Percentiles rank a stretch among this genome's conserved stretches.
These are phyloP conservation scores for Ophiostoma sp. DNA, from an alignment of 2,329 filamentous ascomycete species.

Conservation along the genomic window DNA sequence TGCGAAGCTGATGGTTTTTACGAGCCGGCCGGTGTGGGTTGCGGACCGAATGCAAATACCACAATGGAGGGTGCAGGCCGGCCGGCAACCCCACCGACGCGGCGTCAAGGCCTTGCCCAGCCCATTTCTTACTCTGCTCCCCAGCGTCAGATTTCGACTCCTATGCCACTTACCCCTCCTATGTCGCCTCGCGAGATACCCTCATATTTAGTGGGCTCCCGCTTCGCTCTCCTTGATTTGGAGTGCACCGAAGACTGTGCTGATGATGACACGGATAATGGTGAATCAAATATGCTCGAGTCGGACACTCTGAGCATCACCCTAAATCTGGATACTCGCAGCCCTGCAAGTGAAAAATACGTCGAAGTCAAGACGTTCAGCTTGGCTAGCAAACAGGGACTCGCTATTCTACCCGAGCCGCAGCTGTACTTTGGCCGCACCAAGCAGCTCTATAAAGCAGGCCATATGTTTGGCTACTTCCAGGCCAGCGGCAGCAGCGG, in stretches of 20 bases:
- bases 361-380: conserved; percentile 6
- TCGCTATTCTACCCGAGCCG: conserved; percentile 24
- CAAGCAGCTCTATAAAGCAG: conserved; percentile 23
- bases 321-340: not conserved
- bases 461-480: conserved; percentile 25
- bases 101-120: not conserved
- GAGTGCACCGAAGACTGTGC: not conserved
- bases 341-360: too few relatives aligned
- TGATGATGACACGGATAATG: not conserved
- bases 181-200: not conserved
- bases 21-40: not conserved
- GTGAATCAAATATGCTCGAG: not conserved
- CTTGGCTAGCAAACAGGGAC: not conserved
- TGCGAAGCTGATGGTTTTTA: conserved; percentile 28
- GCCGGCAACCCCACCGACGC: not conserved
- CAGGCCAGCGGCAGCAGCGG: not conserved
- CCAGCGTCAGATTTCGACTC: not conserved
- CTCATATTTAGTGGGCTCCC: not conserved
- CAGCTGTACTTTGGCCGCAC: conserved; percentile 30
- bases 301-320: not conserved
- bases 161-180: not conserved
- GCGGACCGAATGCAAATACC: not conserved
- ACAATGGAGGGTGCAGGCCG: not conserved
- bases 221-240: not conserved
- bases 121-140: not conserved